phyloP scores from a whole-genome alignment of 2,329 filamentous ascomycete species.

The Apiospora aurea region DNA sequence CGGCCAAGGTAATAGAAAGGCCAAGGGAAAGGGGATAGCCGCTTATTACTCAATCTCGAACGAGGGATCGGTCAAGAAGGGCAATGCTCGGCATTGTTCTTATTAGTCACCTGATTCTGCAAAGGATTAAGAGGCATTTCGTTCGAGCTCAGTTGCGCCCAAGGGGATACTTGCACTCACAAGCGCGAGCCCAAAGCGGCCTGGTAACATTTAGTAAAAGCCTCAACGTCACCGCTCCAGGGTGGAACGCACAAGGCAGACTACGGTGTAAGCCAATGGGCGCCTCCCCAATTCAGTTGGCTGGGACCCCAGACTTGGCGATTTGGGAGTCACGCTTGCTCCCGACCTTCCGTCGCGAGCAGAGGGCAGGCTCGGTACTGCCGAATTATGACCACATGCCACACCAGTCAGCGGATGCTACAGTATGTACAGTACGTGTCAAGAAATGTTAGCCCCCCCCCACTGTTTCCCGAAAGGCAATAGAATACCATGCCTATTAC shows the following conservation, averaged over 20 bases:
- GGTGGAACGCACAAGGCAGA: not conserved
- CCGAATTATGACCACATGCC: not conserved
- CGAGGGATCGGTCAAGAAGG: slow-evolving; percentile 7
- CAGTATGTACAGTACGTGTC: too few relatives aligned
- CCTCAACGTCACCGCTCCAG: slow-evolving; percentile 16
- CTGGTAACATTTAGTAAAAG: slow-evolving; percentile 12
- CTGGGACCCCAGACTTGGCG: slow-evolving; percentile 19
- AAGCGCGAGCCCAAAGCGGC: slow-evolving; percentile 8
- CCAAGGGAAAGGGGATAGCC: not conserved
- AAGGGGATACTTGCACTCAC: not conserved
- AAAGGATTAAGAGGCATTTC: not conserved
- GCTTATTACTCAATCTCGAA: slow-evolving; percentile 8
- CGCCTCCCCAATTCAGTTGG: not conserved
- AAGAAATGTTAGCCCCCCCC: too few relatives aligned
- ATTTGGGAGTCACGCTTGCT: slow-evolving; percentile 10
- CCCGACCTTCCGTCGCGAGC: slow-evolving; percentile 6
- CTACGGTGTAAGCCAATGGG: not conserved
- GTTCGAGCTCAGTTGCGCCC: slow-evolving; percentile 3
- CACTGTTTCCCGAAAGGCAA: too few relatives aligned
- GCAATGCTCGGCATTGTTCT: slow-evolving; percentile 5
- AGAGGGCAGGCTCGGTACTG: slow-evolving; percentile 8
- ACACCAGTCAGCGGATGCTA: not conserved
- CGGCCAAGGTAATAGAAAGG: not conserved
- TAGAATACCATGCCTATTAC: too few relatives aligned
- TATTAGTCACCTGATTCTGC: slow-evolving; percentile 16